Evolutionary conservation across 2,329 filamentous ascomycete genomes (phyloP).

Genomic region (Penicillium sp.): DNA sequence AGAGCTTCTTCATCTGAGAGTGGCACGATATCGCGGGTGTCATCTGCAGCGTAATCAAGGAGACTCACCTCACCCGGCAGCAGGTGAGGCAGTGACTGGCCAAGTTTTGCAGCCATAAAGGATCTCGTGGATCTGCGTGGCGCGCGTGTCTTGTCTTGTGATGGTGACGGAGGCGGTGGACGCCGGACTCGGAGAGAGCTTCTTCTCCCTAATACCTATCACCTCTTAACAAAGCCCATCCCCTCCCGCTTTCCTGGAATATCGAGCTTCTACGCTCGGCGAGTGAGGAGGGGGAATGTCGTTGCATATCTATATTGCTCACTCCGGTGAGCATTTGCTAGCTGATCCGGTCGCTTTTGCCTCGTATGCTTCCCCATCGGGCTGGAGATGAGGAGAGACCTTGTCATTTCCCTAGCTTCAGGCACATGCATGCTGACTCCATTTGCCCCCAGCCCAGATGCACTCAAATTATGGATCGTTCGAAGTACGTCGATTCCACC

Average conservation of each 20-base stretch:
- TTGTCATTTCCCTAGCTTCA: conserved; percentile 5
- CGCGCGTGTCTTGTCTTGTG: conserved; percentile 30
- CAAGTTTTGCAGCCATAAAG: conserved; percentile 36
- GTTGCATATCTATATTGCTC: conserved; percentile 84
- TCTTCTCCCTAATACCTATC: conserved; percentile 9
- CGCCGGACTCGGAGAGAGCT: conserved; percentile 16
- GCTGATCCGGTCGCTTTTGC: conserved; percentile 71
- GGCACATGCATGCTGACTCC: conserved; percentile 19
- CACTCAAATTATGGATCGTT: conserved; percentile 75
- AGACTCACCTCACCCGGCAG: conserved; percentile 34
- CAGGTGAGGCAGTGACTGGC: conserved; percentile 30
- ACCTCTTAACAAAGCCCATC: conserved; percentile 12
- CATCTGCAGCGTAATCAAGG: conserved; percentile 43
- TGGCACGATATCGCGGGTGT: conserved; percentile 47
- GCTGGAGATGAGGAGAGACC: conserved; percentile 7
- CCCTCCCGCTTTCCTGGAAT: conserved; percentile 20
- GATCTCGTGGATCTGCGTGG: conserved; percentile 23
- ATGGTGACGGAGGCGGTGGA: conserved; percentile 19
- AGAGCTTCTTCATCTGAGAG: conserved; percentile 64
- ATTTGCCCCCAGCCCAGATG: conserved; percentile 62
- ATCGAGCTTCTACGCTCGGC: conserved; percentile 26
- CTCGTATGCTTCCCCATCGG: conserved; percentile 54
- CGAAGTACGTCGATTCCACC: conserved; percentile 67
- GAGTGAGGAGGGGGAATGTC: conserved; percentile 61
- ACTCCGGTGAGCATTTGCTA: conserved; percentile 80